Evolutionary conservation across 495 filamentous ascomycete species (phyloP).

Genomic region (Hypoxylon subgilvum): DNA sequence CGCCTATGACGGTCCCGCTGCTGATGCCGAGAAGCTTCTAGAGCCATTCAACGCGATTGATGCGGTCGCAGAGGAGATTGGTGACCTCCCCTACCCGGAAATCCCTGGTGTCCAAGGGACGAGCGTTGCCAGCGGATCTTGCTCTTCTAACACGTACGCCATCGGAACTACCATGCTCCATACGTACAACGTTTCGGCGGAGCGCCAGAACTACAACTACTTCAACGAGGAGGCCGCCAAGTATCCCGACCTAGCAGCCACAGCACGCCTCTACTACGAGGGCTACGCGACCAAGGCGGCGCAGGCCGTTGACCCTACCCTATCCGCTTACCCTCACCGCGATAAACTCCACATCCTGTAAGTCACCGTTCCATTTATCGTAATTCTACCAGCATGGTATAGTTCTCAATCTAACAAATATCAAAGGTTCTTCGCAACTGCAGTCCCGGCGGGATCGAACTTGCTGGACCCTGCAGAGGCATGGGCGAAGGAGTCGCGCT

Average conservation of each 20-base stretch:
- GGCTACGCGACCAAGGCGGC: conserved; percentile 46
- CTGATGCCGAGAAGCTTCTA: conserved; percentile 21
- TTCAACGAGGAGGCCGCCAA: conserved; percentile 2
- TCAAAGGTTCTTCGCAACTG: background rate
- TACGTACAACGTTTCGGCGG: conserved; percentile 29
- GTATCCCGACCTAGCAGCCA: conserved; percentile 23
- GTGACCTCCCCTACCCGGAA: conserved; percentile 25
- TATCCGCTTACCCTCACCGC: conserved; percentile 48
- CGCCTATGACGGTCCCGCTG: conserved; percentile 25
- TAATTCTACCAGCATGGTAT: background rate
- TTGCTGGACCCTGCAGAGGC: background rate
- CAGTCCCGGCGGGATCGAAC: background rate
- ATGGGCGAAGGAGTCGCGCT: conserved; percentile 42
- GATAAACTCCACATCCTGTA: conserved; percentile 4
- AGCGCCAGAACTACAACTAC: conserved; percentile 34
- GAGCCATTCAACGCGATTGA: conserved; percentile 31
- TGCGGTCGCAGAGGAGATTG: conserved; percentile 1
- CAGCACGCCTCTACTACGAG: conserved; percentile 44
- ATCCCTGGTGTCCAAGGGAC: conserved; percentile 8
- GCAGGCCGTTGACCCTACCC: conserved; percentile 27
- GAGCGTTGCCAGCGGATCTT: background rate
- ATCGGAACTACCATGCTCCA: conserved; percentile 5
- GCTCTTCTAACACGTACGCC: background rate
- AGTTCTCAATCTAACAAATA: background rate
- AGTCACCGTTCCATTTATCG: background rate